Evolutionary conservation across 148 eudicot genomes (phyloP).

Genomic region (Cornus kousa): DNA sequence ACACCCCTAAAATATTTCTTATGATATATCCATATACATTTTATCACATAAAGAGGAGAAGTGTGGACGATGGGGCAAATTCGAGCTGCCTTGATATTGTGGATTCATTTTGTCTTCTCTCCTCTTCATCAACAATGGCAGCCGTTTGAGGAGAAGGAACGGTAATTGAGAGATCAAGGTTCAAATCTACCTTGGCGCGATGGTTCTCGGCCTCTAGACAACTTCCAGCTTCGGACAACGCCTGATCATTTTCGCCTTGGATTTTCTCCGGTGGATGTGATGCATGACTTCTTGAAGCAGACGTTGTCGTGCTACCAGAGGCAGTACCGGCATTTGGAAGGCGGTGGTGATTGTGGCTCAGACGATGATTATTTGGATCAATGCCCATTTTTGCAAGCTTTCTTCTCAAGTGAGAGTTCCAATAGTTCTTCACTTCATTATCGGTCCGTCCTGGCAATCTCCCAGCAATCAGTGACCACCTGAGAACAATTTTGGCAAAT

Average conservation of each 20-base stretch:
- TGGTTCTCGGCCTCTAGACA: too few species aligned
- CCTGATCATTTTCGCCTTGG: neutral
- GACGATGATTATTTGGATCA: slow-evolving; percentile 34
- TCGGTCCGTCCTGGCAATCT: slow-evolving; percentile 43
- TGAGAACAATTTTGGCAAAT: neutral
- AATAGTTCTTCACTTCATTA: slow-evolving; percentile 36
- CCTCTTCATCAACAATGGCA: neutral
- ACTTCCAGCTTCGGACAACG: neutral
- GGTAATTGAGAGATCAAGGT: slow-evolving; percentile 5
- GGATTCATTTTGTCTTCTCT: neutral
- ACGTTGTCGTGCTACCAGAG: neutral
- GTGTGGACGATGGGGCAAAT: neutral
- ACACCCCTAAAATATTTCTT: too few species aligned
- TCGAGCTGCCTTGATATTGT: neutral
- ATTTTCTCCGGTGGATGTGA: neutral
- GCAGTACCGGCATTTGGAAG: neutral
- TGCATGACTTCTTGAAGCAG: neutral
- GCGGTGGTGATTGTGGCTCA: slow-evolving; percentile 4
- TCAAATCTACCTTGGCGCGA: neutral
- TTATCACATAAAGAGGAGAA: slow-evolving; percentile 8
- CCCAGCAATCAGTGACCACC: slow-evolving; percentile 44
- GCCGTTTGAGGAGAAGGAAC: neutral
- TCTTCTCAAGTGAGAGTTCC: slow-evolving; percentile 37
- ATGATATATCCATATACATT: too few species aligned
- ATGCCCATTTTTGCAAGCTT: slow-evolving; percentile 33